Evolutionary conservation across 352 stramenopile species (phyloP), one percentile per base, ranked within the genome.

Genomic region (Phytophthora fragariaefolia): DNA sequence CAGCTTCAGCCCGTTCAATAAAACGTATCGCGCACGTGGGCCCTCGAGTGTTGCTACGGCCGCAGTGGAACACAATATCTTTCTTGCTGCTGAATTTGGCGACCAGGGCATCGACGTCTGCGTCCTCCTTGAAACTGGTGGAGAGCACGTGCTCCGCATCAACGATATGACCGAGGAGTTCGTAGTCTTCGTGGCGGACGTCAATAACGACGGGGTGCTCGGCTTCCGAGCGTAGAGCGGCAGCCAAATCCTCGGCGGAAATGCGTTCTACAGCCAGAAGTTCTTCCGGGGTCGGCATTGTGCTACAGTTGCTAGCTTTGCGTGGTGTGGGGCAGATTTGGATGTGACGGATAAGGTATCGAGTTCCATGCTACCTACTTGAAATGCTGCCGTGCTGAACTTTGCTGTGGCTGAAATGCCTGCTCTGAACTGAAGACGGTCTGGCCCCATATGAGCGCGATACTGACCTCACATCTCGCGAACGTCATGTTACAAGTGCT

Each of bases 1-100:
- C 51, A 24, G 65, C 50, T 12, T 66, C 55, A 6, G 63, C 59
- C 0, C 70, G 65, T 3, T 71, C 65, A 6, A 71, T 71, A 27
- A 80, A 83, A 8, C 72, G 72, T 30, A 79, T 30, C 8, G 75
- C 75, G 42, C 75, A 83, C 2, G 73, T 80, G 0, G 75, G 75
- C 3, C 71, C 75, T 7, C 75, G 57, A 4, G 66, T 69, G 58
- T 79, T 70, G 42, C 65, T 82, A 30, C 49, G 70, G 9, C 73
- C 74, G 43, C 76, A 84, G 43, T 84, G 76, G 51, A 84, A 82
- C 9, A 84, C 59, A n/a, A 84, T 52, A 9, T 77, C 50, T 27
- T 62, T 18, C 15, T 71, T 66, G 28, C 6, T 40, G 17, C 63
- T 58, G 24, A 79, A 74, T 34, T 69, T 69, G 9, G 56, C 28